Base-by-base conservation (phyloP, 78 protist genomes). In the Dictyostelium brefeldianum region DNA sequence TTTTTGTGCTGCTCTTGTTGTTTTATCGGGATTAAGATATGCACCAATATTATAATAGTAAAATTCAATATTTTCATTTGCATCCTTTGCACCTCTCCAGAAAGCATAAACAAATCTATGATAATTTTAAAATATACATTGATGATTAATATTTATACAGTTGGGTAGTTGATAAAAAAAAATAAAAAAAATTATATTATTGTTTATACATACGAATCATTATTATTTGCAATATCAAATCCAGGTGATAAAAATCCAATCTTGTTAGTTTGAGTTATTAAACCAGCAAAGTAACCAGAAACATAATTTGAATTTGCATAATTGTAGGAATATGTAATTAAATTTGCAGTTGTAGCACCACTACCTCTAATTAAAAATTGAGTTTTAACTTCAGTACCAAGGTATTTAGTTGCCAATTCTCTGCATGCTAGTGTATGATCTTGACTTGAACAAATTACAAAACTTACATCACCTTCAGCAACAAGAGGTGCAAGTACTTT, bases 241-340 rank as follows among this genome's bases (percentile, higher is more conserved):
- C 84, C 84, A 4, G 84, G 84, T 22, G 51, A 51, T 10, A 78
- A 31, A 31, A 78, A 25, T 36, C 84, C 84, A 15, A 78, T 62
- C 14, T 43, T 53, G 41, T 78, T 78, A 0, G 84, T 78, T 27
- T 56, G 56, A 3, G 84, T 78, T 0, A 14, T 25, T 31, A 56
- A 25, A 22, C 84, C 84, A 7, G 84, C 84, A 56, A 78, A 78
- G 9, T 78, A 78, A 29, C 84, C 84, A 29, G 70, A 12, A 31
- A 78, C 57, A 36, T 78, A 78, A 36, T 78, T 62, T 12, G 84
- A 71, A 78, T 31, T n/a, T 10, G 67, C 27, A 15, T 51, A 56
- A 57, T 78, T 57, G 46, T 78, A 78, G 27, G 84, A 82, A 12
- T 29, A 59, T 17, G 43, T 69, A 14, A 43, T 50, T 25, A 74